Base-by-base conservation (phyloP, 2,329 filamentous ascomycete genomes). In the Nothophaeocryptopus gaeumannii region DNA sequence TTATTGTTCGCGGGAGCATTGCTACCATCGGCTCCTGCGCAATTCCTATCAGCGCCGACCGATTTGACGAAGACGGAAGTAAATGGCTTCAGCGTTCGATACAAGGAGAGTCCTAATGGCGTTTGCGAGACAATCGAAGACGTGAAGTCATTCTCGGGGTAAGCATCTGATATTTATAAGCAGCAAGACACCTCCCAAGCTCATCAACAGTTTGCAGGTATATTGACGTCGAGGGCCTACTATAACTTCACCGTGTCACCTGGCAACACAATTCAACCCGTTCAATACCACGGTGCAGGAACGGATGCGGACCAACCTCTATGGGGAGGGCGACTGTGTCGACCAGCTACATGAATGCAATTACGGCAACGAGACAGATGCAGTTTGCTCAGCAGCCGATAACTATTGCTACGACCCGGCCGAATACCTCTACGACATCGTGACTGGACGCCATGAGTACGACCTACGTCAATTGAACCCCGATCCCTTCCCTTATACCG, bases 281-380 rank as follows among this genome's bases (percentile, higher is more conserved):
- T 80, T 70, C 67, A 79, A 78, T 62, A 71, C 67, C 5, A 71
- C 74, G 1, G 65, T 75, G 16, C 71, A 77, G 47, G 69, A 69
- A 0, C 67, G 76, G 61, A 74, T 81, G 66, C 80, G 79, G 69
- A 81, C 83, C 67, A 78, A 78, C 56, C 60, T 83, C 11, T 84
- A 82, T 60, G 81, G 81, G 2, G 60, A 71, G 2, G 81, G 81
- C 34, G 83, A 84, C 63, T 85, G 82, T 63, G 63, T 79, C 12
- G 80, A 83, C 58, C 73, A 74, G 50, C 74, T 79, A 14, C 67
- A 73, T 12, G 70, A 78, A 54, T 85, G 81, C 72, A 75, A 76
- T 53, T 44, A 54, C 41, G 69, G 70, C 2, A 73, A 71, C 2
- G 77, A 78, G 0, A 65, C 71, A 36, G 72, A 82, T 71, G 39